Evolutionary conservation across 306 rosid species (phyloP), one percentile per base, ranked within the genome.

Genomic region (Casuarina cunninghamiana): DNA sequence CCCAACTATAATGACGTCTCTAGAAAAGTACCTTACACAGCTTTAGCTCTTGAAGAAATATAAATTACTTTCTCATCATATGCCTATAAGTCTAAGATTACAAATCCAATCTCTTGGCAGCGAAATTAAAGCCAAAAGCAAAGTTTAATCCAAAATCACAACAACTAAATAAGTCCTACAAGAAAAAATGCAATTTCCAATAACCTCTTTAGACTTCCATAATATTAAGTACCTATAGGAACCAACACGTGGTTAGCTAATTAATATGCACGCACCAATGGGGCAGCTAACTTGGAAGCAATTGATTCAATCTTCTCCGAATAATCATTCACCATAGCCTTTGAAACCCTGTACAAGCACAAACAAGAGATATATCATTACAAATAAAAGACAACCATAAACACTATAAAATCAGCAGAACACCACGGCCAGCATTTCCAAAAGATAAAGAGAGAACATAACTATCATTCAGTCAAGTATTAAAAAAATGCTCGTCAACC

Each of bases 281-380:
- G 79, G 73, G 84, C 76, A 49, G 84, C 85, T 83, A 93, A 74
- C 61, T 86, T 89, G 60, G 94, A 89, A 63, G 99, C 96, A 75
- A 89, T 78, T 49, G 83, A 91, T 90, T 93, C 99, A 32, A 93
- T 85, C 91, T 91, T 95, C 86, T 89, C 93, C 19, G 96, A 88
- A 86, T 84, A 89, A 65, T 93, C 97, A 77, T 86, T 87, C 84
- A 95, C 67, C 63, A 81, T 48, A 57, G 89, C 91, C 85, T 93
- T 95, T 71, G 99, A 91, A 77, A 93, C 83, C 82, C 97, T 93
- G 90, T 74, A 85, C 50, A 60, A 71, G 46, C 44, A 79, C 46
- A 50, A n/a, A 11, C 73, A 65, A 26, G 43, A 61, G 75, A 70
- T 16, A 83, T 77, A 32, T 3, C 53, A 78, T 66, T 61, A 32